Evolutionary conservation across 1,284 basidiomycete genomes (phyloP).

Genomic region (Clitocybe nebularis): DNA sequence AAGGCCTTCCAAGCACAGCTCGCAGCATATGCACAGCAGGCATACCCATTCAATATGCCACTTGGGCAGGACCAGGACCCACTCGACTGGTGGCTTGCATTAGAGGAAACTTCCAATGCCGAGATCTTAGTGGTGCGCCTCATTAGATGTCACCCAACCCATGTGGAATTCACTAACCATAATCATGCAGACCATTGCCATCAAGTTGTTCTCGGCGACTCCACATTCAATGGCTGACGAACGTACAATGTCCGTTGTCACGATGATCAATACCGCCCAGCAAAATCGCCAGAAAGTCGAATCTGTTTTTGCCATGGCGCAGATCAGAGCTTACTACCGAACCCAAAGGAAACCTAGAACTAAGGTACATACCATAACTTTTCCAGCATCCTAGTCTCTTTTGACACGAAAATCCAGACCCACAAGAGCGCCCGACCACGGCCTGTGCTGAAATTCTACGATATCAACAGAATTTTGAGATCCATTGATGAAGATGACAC

Average conservation of each 20-base stretch:
- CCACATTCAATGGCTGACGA: constrained; percentile 37
- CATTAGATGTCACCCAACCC: not conserved
- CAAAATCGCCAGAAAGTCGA: constrained; percentile 21
- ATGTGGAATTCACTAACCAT: not conserved
- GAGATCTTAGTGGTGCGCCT: not conserved
- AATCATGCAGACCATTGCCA: constrained; percentile 22
- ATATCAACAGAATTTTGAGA: too few relatives aligned
- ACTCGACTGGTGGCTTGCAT: not conserved
- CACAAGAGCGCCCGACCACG: too few relatives aligned
- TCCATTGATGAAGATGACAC: too few relatives aligned
- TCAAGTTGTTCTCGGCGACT: constrained; percentile 28
- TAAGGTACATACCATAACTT: too few relatives aligned
- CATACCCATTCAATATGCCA: constrained; percentile 20
- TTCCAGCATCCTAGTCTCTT: too few relatives aligned
- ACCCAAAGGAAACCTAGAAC: too few relatives aligned
- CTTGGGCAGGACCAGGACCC: constrained; percentile 4
- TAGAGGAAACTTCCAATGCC: not conserved
- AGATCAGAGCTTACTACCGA: constrained; percentile 1
- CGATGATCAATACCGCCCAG: constrained; percentile 28
- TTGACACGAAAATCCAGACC: too few relatives aligned
- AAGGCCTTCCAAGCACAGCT: constrained; percentile 20
- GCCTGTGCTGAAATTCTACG: too few relatives aligned
- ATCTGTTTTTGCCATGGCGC: constrained; percentile 19
- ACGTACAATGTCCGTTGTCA: constrained; percentile 31
- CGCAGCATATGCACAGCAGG: constrained; percentile 21